A percentile compares a stretch with the other conserved stretches of the same genome.
Conservation (phyloP, 148 eudicot genomes). For the Vaccinium darrowii region DNA sequence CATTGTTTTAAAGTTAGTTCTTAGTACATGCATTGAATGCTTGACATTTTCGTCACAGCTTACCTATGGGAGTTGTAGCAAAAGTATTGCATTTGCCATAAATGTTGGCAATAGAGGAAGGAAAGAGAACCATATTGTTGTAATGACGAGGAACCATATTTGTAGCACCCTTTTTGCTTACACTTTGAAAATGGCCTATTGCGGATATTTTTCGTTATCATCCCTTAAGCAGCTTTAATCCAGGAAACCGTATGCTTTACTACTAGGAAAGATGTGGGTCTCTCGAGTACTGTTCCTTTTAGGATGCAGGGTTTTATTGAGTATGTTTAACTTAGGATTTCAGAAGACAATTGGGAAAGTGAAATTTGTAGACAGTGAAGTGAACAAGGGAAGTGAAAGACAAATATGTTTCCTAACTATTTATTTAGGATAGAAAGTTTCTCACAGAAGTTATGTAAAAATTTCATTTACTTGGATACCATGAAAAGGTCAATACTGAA, state of each 20-base stretch:
- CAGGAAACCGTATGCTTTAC: not conserved
- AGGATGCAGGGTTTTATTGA: not conserved
- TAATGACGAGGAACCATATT: not conserved
- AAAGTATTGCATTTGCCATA: not conserved
- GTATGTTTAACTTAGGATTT: not conserved
- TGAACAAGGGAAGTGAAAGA: not conserved
- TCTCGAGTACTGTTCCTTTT: not conserved
- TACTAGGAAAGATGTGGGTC: not conserved
- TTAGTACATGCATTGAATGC: not conserved
- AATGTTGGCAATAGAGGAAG: not conserved
- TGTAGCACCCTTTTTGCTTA: not conserved
- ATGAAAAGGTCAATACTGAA: not conserved
- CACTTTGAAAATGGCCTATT: not conserved
- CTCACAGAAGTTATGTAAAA: not conserved
- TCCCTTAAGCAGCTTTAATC: not conserved
- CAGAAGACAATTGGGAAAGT: not conserved
- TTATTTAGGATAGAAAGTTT: not conserved
- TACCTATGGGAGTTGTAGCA: not conserved
- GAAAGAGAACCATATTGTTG: conserved; percentile 4
- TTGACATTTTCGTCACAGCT: not conserved
- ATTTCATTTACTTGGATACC: not conserved
- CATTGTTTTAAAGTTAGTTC: not conserved
- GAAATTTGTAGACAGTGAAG: not conserved
- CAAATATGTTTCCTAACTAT: not conserved
- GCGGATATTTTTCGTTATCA: not conserved